Conservation (phyloP, 495 filamentous ascomycete genomes). For the Bryoglossum gracile region DNA sequence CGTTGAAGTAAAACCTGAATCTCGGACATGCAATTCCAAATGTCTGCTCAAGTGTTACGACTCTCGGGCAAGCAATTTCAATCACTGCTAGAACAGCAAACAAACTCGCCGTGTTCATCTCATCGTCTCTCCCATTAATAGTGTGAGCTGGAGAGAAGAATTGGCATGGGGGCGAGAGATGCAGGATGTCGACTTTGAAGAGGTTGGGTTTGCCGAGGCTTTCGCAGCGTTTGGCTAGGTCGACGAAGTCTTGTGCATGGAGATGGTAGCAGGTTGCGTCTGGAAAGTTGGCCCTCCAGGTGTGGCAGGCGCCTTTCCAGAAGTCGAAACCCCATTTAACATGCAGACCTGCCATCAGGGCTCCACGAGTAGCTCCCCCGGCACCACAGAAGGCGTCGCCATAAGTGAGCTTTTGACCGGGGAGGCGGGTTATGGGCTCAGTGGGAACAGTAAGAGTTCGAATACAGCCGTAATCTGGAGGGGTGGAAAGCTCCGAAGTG, state of each 20-base stretch:
- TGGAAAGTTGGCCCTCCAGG: constrained; percentile 55
- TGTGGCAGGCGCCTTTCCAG: constrained; percentile 43
- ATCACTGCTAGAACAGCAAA: constrained; percentile 58
- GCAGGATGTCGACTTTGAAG: constrained; percentile 58
- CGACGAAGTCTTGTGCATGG: constrained; percentile 42
- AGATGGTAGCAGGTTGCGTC: constrained; percentile 34
- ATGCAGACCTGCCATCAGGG: constrained; percentile 50
- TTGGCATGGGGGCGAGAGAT: constrained; percentile 81
- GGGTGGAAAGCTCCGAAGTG: constrained; percentile 1
- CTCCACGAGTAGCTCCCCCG: constrained; percentile 69
- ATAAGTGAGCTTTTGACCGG: constrained; percentile 20
- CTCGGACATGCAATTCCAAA: constrained; percentile 41
- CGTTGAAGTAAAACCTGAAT: constrained; percentile 46
- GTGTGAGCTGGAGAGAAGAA: constrained; percentile 76
- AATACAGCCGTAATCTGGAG: constrained; percentile 2
- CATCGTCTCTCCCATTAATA: constrained; percentile 54
- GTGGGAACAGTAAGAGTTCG: not conserved
- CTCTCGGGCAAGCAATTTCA: constrained; percentile 50
- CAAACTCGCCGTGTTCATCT: constrained; percentile 62
- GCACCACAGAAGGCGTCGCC: constrained; percentile 55
- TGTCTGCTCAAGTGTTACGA: constrained; percentile 84
- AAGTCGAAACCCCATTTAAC: constrained; percentile 59
- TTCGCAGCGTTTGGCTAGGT: constrained; percentile 22
- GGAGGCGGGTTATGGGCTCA: not conserved
- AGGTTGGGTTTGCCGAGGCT: constrained; percentile 13